A percentile compares a stretch with the other conserved stretches of the same genome.
Evolutionary conservation across 371 early-diverging fungal genomes (phyloP).

Genomic region (Coemansia sp.): DNA sequence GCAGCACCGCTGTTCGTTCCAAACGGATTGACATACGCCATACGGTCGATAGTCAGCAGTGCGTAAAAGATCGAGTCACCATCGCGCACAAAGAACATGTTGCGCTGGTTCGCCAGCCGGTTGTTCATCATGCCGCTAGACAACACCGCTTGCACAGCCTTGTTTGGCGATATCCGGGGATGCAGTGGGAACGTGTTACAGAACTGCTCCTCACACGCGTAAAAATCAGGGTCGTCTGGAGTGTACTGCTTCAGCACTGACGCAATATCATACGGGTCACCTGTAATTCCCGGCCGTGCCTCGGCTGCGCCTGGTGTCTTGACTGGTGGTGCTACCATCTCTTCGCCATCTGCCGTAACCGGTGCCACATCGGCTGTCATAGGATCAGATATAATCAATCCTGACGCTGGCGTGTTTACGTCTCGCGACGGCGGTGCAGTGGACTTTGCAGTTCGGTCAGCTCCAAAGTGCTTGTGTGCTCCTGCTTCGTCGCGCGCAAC

Average conservation of each 20-base stretch:
- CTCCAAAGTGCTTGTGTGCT: slow-evolving; percentile 1
- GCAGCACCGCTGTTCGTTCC: neutral
- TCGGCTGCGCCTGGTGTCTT: neutral
- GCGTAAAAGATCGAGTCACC: slow-evolving; percentile 48
- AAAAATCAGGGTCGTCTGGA: slow-evolving; percentile 34
- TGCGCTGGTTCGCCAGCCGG: slow-evolving; percentile 40
- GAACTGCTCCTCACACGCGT: slow-evolving; percentile 48
- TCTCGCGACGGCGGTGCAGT: neutral
- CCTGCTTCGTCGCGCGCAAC: slow-evolving; percentile 6
- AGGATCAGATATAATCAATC: neutral
- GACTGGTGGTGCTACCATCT: neutral
- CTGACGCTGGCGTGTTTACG: neutral
- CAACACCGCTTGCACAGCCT: slow-evolving; percentile 38
- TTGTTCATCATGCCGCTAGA: slow-evolving; percentile 47
- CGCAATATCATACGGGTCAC: slow-evolving; percentile 31
- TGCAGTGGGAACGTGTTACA: slow-evolving; percentile 43
- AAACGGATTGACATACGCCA: slow-evolving; percentile 36
- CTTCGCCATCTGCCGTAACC: neutral
- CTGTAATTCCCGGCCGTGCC: neutral
- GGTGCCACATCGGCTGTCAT: neutral
- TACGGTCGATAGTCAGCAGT: slow-evolving; percentile 26
- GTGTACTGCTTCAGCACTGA: slow-evolving; percentile 38
- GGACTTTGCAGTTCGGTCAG: neutral
- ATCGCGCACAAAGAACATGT: slow-evolving; percentile 51
- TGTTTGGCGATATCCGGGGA: slow-evolving; percentile 39